phyloP scores from a whole-genome alignment of 106 monocot genomes.

The Cymbidium sinense region DNA sequence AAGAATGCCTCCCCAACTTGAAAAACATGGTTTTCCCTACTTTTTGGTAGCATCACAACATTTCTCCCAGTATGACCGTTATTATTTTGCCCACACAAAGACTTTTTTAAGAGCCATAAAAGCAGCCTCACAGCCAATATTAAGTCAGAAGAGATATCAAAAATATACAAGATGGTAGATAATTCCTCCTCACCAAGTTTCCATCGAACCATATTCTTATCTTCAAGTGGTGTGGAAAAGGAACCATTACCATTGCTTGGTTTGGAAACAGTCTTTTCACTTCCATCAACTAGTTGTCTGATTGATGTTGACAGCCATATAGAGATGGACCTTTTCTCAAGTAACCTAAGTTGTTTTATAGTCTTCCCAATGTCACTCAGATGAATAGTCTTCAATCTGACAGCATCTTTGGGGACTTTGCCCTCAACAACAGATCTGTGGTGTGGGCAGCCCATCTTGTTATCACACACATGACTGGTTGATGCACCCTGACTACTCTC shows the following conservation, averaged over 20 bases:
- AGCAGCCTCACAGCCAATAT: conserved; percentile 62
- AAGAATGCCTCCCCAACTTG: conserved; percentile 74
- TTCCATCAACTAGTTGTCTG: conserved; percentile 60
- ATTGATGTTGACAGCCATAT: conserved; percentile 68
- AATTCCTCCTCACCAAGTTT: conserved; percentile 81
- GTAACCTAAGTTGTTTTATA: conserved; percentile 61
- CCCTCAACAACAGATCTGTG: conserved; percentile 49
- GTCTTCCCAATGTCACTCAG: conserved; percentile 56
- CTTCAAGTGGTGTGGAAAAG: conserved; percentile 47
- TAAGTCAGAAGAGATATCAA: conserved; percentile 78
- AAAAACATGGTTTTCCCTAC: conserved; percentile 46
- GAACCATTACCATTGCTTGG: conserved; percentile 24
- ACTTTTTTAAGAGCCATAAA: conserved; percentile 68
- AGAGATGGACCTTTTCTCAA: conserved; percentile 74
- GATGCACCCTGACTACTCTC: conserved; percentile 94
- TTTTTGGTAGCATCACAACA: conserved; percentile 32
- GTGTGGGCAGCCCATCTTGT: conserved; percentile 60
- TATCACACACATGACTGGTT: conserved; percentile 93
- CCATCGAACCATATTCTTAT: conserved; percentile 49
- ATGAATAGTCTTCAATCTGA: conserved; percentile 24
- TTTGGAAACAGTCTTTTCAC: conserved; percentile 49
- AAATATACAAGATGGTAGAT: conserved; percentile 58
- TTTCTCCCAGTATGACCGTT: conserved; percentile 54
- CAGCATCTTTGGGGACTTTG: conserved; percentile 37
- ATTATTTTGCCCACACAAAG: conserved; percentile 29